Evolutionary conservation across 176 grass and related monocot species (phyloP).

Genomic region (Leersia perrieri): DNA sequence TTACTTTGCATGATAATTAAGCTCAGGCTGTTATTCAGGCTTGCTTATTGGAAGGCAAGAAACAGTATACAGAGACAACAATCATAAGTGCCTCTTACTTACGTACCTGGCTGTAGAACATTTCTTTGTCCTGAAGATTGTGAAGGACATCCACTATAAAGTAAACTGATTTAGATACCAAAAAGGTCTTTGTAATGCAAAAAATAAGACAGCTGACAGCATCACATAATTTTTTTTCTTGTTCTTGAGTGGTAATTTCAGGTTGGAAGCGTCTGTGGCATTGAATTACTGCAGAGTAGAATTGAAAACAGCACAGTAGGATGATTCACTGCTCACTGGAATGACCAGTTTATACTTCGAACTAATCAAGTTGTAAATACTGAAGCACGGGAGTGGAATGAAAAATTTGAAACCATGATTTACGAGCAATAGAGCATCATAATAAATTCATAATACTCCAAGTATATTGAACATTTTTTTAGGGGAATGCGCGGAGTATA

Average conservation of each 20-base stretch:
- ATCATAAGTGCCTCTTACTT: not conserved
- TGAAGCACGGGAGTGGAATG: too few species aligned
- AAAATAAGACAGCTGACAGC: too few species aligned
- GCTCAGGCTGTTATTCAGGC: not conserved
- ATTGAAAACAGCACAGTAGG: not conserved
- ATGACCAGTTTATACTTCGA: not conserved
- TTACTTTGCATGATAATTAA: not conserved
- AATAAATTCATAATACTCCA: not conserved
- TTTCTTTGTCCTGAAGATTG: not conserved
- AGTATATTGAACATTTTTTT: not conserved
- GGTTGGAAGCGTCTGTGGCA: too few species aligned
- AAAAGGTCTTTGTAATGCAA: too few species aligned
- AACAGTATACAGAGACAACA: not conserved
- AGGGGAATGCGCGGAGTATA: too few species aligned
- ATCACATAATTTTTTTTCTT: not conserved
- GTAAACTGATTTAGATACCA: not conserved
- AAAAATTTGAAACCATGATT: not conserved
- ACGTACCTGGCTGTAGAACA: not conserved
- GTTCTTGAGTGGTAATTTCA: too few species aligned
- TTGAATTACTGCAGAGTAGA: not conserved
- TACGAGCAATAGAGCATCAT: not conserved
- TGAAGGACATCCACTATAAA: slow-evolving; percentile 7
- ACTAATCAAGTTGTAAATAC: not conserved
- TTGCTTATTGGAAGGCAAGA: not conserved
- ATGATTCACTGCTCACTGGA: not conserved